These are phyloP conservation scores for Centaurea solstitialis DNA, from an alignment of 129 eudicot species.

Conservation along the genomic window DNA sequence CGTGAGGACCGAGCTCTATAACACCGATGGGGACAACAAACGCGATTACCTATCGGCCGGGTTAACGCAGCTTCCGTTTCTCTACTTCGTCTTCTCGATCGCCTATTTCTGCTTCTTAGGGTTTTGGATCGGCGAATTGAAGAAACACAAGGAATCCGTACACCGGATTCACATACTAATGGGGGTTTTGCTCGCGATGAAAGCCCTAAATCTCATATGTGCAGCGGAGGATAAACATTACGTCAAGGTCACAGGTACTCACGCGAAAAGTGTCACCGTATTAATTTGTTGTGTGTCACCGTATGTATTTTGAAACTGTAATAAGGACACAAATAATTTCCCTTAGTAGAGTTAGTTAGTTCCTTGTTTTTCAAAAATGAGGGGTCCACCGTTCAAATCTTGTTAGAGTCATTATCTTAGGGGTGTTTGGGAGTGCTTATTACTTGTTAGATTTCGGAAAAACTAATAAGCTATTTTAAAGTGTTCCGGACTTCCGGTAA, in stretches of 20 bases:
- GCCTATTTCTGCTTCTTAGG: conserved; percentile 32
- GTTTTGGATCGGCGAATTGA: conserved; percentile 32
- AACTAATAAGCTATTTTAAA: no score
- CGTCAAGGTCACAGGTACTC: conserved; percentile 39
- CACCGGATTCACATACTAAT: conserved; percentile 43
- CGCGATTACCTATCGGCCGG: conserved; percentile 42
- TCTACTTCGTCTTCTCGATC: conserved; percentile 31
- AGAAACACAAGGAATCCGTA: conserved; percentile 21
- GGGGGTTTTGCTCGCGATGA: conserved; percentile 41
- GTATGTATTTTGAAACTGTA: no score
- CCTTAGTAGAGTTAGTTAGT: no score
- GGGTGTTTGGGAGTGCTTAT: no score
- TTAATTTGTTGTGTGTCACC: no score
- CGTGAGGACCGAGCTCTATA: conserved; percentile 29
- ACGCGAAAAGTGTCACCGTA: no score
- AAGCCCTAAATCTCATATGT: conserved; percentile 37
- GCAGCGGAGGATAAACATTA: conserved; percentile 31
- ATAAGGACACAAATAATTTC: no score
- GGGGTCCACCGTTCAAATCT: no score
- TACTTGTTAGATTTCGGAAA: no score
- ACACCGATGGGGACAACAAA: not conserved
- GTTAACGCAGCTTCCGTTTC: conserved; percentile 35
- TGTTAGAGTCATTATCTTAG: no score
- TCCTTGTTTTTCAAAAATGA: no score
- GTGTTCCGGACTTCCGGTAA: no score